Conservation (phyloP, 176 grass and related monocot species). For the Zoysia pacifica region DNA sequence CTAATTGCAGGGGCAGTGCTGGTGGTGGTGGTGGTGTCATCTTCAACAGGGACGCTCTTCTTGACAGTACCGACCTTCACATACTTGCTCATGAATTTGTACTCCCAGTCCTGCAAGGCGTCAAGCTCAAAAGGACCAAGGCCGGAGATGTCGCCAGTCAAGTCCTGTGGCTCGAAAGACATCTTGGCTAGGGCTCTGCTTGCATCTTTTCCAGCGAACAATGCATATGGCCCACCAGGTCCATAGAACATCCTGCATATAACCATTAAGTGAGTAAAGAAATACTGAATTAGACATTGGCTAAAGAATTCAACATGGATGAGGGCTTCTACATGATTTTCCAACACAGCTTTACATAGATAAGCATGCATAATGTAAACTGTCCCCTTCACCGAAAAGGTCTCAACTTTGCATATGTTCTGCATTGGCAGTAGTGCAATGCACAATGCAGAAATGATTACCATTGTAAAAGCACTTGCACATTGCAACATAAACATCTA, state of each 20-base stretch:
- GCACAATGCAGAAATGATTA: neutral
- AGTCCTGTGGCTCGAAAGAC: constrained; percentile 79
- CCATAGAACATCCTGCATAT: constrained; percentile 91
- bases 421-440: neutral
- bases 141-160: constrained; percentile 70
- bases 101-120: constrained; percentile 83
- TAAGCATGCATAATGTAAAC: constrained; percentile 10
- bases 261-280: constrained; percentile 3
- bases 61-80: constrained; percentile 86
- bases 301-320: neutral
- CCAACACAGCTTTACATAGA: constrained; percentile 9
- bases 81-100: constrained; percentile 97
- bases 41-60: constrained; percentile 44
- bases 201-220: constrained; percentile 85
- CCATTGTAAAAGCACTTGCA: constrained; percentile 1
- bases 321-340: neutral
- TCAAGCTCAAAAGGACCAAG: constrained; percentile 89
- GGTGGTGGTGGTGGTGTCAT: constrained; percentile 32
- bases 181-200: constrained; percentile 87
- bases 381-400: neutral
- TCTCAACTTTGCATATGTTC: constrained; percentile 16
- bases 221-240: constrained; percentile 84
- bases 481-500: constrained; percentile 4
- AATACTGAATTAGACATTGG: constrained; percentile 1
- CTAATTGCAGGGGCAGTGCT: constrained; percentile 34